Evolutionary conservation across 2,329 filamentous ascomycete species (phyloP), one percentile per base, ranked within the genome.

Genomic region (Trichoderma citrinoviride): DNA sequence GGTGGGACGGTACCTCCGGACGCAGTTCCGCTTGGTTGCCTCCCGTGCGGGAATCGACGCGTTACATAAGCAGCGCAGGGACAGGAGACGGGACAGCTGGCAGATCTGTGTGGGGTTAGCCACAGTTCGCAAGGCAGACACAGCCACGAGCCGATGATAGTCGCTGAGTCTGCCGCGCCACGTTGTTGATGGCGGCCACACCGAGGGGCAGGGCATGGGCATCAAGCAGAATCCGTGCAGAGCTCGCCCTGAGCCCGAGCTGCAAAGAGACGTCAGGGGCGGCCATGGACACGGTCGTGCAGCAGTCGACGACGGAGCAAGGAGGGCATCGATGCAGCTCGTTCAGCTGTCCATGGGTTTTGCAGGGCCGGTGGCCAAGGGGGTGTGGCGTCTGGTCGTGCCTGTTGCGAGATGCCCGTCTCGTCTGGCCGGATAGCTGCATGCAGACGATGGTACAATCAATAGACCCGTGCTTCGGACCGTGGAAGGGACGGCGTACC

Each of bases 81-180:
- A 10, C 27, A 41, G 40, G 12, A 14, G 33, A 37, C 12, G 33
- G 33, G 33, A 37, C 33, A 37, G 25, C 49, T 62, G 60, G 60
- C 49, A 62, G 60, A 62, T 62, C 60, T 62, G 12, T 53, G 47
- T 53, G 60, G 60, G 49, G 49, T 62, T 54, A 62, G 60, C 60
- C 60, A 62, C 60, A 62, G 25, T 46, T 62, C 40, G 60, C 60
- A 62, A 62, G 60, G 60, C 60, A 62, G 60, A 62, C 60, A 62
- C 60, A 62, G 60, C 60, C 60, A 62, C 60, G 47, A 17, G 23
- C 40, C 23, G 27, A 15, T 43, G 37, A 21, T 56, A 25, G 4
- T 23, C 41, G 21, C 7, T 29, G 43, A 62, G 49, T 62, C 60
- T 62, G 60, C 60, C 60, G 49, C 60, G 60, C 60, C 60, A 62